Conservation (phyloP, 768 basidiomycete species). For the Suillus clintonianus region DNA sequence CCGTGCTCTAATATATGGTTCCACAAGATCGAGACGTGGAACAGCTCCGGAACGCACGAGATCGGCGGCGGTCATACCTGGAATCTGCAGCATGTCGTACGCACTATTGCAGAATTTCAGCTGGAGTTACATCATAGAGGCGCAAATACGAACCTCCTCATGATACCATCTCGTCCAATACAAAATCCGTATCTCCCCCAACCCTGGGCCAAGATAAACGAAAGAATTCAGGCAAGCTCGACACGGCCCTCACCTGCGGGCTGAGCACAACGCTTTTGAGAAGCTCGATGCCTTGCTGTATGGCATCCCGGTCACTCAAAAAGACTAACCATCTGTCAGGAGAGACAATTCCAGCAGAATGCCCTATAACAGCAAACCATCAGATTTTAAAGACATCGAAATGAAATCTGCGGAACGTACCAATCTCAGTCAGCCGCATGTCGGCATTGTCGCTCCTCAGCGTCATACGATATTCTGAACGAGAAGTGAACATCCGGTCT, state of each 20-base stretch:
- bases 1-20: slow-evolving; percentile 55
- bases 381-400: neutral
- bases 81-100: slow-evolving; percentile 69
- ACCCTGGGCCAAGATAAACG: slow-evolving; percentile 22
- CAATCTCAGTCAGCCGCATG: slow-evolving; percentile 75
- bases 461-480: slow-evolving; percentile 89
- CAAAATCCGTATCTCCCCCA: slow-evolving; percentile 46
- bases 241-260: slow-evolving; percentile 40
- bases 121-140: neutral
- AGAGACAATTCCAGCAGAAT: slow-evolving; percentile 42
- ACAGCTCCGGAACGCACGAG: slow-evolving; percentile 49
- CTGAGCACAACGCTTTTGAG: slow-evolving; percentile 37
- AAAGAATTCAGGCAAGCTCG: slow-evolving; percentile 1
- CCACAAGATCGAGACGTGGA: slow-evolving; percentile 43
- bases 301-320: slow-evolving; percentile 30
- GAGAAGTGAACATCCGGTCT: slow-evolving; percentile 94
- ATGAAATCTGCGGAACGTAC: slow-evolving; percentile 31
- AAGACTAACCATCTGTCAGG: slow-evolving; percentile 46
- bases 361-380: slow-evolving; percentile 29
- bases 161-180: slow-evolving; percentile 43
- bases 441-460: slow-evolving; percentile 91
- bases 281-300: slow-evolving; percentile 35
- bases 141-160: slow-evolving; percentile 39
- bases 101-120: slow-evolving; percentile 49
- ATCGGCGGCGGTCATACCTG: slow-evolving; percentile 44